Conservation (phyloP, 23 red algal species). For the Gracilaria gracilis region DNA sequence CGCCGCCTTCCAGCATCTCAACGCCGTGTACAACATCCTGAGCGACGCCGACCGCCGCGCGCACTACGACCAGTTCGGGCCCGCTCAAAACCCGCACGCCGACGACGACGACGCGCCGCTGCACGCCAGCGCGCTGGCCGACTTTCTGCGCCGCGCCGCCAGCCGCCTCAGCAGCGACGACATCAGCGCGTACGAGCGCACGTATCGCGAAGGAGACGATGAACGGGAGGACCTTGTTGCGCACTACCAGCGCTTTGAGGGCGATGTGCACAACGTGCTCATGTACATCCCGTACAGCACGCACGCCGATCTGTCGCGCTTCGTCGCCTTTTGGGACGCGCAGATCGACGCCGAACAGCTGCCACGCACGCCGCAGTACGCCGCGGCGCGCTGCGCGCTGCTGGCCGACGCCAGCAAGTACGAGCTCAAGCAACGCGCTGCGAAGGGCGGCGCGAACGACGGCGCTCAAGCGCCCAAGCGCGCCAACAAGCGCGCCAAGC, state of each 20-base stretch:
- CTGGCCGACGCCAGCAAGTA: not conserved
- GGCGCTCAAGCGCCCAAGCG: not conserved
- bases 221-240: slow-evolving; percentile 66
- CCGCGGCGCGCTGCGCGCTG: slow-evolving; percentile 5
- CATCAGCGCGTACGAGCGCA: slow-evolving; percentile 66
- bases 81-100: slow-evolving; percentile 36
- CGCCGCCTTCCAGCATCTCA: slow-evolving; percentile 72
- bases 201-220: slow-evolving; percentile 57
- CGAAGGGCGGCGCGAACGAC: not conserved
- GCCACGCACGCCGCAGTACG: not conserved
- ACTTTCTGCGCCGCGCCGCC: slow-evolving; percentile 13
- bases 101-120: not conserved
- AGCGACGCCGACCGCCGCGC: slow-evolving; percentile 55
- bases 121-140: slow-evolving; percentile 43
- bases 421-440: not conserved
- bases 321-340: slow-evolving; percentile 66
- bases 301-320: slow-evolving; percentile 63
- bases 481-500: not conserved
- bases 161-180: slow-evolving; percentile 37
- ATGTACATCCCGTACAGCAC: slow-evolving; percentile 84
- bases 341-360: slow-evolving; percentile 1
- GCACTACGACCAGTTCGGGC: slow-evolving; percentile 54
- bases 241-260: slow-evolving; percentile 61
- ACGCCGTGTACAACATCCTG: slow-evolving; percentile 65
- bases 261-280: slow-evolving; percentile 52